phyloP scores from a whole-genome alignment of 768 basidiomycete species.

The Boletus rubescentipes region DNA sequence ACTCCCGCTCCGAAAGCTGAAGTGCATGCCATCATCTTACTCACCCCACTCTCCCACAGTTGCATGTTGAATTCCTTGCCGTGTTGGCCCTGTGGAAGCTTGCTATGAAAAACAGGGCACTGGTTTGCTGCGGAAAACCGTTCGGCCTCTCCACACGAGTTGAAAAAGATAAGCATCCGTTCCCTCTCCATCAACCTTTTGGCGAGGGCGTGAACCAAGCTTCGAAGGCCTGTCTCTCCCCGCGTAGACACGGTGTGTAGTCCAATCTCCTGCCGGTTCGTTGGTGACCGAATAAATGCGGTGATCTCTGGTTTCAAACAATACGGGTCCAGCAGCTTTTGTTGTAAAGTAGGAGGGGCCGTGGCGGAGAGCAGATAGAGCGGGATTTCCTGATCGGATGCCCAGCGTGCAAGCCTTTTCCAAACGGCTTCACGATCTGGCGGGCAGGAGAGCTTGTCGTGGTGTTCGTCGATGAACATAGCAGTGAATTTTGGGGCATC shows the following conservation, averaged over 20 bases:
- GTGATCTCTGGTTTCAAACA: background rate
- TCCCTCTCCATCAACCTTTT: background rate
- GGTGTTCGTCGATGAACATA: background rate
- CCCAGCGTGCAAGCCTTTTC: constrained; percentile 4
- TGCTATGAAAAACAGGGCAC: constrained; percentile 4
- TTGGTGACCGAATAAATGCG: background rate
- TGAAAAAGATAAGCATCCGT: background rate
- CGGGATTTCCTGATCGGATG: background rate
- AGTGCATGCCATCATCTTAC: constrained; percentile 4
- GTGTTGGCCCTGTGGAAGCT: background rate
- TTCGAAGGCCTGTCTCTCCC: background rate
- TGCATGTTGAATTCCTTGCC: background rate
- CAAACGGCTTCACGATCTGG: background rate
- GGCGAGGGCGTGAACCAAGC: background rate
- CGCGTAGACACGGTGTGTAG: background rate
- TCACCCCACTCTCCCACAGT: background rate
- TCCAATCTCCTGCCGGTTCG: background rate
- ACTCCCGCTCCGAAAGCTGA: constrained; percentile 2
- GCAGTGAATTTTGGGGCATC: background rate
- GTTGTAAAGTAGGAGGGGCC: background rate
- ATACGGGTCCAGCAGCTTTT: background rate
- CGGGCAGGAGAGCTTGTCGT: background rate
- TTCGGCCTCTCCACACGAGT: background rate
- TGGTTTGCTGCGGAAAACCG: background rate
- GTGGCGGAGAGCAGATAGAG: background rate